These are phyloP conservation scores for Euphorbia lathyris DNA, from an alignment of 345 rosid genomes.

Conservation along the genomic window DNA sequence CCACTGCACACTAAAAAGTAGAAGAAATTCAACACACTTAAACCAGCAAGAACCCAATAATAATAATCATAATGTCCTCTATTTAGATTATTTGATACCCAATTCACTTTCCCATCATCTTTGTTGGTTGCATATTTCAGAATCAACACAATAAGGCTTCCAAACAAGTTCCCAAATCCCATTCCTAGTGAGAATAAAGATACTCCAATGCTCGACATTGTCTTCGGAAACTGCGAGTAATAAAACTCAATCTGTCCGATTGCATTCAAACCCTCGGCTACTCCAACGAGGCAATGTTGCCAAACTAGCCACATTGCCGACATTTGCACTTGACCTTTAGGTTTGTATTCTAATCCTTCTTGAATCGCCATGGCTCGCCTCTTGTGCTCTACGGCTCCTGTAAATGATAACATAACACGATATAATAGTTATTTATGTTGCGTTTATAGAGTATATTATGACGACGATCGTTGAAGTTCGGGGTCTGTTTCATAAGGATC, in stretches of 20 bases:
- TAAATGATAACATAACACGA: not conserved
- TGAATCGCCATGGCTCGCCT: constrained; percentile 28
- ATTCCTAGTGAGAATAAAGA: constrained; percentile 34
- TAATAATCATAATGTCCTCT: constrained; percentile 49
- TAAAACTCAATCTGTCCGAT: constrained; percentile 57
- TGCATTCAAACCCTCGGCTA: constrained; percentile 44
- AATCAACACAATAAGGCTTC: constrained; percentile 33
- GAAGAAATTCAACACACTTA: constrained; percentile 38
- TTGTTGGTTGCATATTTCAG: constrained; percentile 18
- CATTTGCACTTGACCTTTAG: constrained; percentile 21
- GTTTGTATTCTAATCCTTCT: constrained; percentile 26
- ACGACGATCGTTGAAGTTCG: too few species aligned
- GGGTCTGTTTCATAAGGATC: too few species aligned
- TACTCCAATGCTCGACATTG: constrained; percentile 49
- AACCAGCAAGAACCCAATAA: constrained; percentile 41
- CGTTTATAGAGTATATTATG: too few species aligned
- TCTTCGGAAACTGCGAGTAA: constrained; percentile 51
- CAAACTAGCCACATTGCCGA: constrained; percentile 48
- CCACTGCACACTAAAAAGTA: constrained; percentile 36
- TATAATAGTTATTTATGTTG: too few species aligned
- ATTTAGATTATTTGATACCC: constrained; percentile 45
- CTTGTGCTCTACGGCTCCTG: constrained; percentile 39
- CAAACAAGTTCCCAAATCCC: constrained; percentile 37
- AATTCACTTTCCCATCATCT: constrained; percentile 31
- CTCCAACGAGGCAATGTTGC: constrained; percentile 38